Evolutionary conservation across 345 rosid genomes (phyloP).

Genomic region (thale cress (Arabidopsis thaliana)): TAIR10.1 NC_003075.7:15653501-15654000

Average conservation of each 20-base stretch:
- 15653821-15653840: conserved; percentile 78
- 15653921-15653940: conserved; percentile 76
- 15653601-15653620: conserved; percentile 76
- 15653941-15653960: conserved; percentile 67
- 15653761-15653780: conserved; percentile 56
- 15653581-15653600: conserved; percentile 58
- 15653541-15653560: conserved; percentile 65
- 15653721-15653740: conserved; percentile 82
- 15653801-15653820: conserved; percentile 88
- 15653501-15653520: conserved; percentile 62
- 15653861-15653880: conserved; percentile 83
- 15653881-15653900: conserved; percentile 69
- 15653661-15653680: conserved; percentile 70
- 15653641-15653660: conserved; percentile 56
- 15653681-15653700: conserved; percentile 67
- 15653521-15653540: conserved; percentile 64
- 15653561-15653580: conserved; percentile 67
- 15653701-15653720: conserved; percentile 87
- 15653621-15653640: conserved; percentile 76
- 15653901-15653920: conserved; percentile 62
- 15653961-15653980: conserved; percentile 60
- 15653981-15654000: conserved; percentile 63
- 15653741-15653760: conserved; percentile 64
- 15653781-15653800: conserved; percentile 63
- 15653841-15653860: conserved; percentile 63